These are phyloP conservation scores for Crithidia sp. DNA, from an alignment of 208 protist genomes.

Conservation along the genomic window DNA sequence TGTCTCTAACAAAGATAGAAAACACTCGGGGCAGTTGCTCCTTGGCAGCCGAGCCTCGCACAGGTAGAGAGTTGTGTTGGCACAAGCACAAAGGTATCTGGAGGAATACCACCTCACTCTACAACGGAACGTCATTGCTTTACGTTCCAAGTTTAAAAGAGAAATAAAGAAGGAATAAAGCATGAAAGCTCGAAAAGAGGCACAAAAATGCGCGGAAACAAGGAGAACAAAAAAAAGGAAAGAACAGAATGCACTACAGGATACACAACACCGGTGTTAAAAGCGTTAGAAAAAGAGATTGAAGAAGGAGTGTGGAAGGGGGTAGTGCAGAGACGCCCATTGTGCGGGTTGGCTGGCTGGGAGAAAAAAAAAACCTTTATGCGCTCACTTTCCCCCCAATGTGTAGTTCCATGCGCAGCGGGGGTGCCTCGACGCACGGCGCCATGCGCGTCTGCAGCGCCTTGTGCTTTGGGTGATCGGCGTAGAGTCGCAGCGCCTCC, in stretches of 20 bases:
- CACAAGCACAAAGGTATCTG: no score
- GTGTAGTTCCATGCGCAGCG: conserved; percentile 49
- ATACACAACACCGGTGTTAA: no score
- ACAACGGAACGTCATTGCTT: background rate
- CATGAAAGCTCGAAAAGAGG: background rate
- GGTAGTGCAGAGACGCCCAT: no score
- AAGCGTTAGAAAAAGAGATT: no score
- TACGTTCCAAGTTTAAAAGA: background rate
- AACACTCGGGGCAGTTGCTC: no score
- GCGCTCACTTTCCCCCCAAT: conserved; percentile 3
- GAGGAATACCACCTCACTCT: no score
- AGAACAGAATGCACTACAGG: background rate
- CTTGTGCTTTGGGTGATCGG: conserved; percentile 39
- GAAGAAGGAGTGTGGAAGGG: no score
- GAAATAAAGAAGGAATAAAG: background rate
- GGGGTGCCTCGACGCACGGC: conserved; percentile 29
- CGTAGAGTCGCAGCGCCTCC: conserved; percentile 38
- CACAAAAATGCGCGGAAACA: background rate
- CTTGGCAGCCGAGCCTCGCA: no score
- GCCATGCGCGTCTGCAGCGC: conserved; percentile 41
- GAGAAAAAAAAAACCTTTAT: background rate
- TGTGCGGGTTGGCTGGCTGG: background rate
- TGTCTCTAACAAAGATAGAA: no score
- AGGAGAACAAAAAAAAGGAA: background rate
- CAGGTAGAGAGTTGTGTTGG: no score